Conservation (phyloP, 2,329 filamentous ascomycete species). For the Phialemoniopsis sp. region DNA sequence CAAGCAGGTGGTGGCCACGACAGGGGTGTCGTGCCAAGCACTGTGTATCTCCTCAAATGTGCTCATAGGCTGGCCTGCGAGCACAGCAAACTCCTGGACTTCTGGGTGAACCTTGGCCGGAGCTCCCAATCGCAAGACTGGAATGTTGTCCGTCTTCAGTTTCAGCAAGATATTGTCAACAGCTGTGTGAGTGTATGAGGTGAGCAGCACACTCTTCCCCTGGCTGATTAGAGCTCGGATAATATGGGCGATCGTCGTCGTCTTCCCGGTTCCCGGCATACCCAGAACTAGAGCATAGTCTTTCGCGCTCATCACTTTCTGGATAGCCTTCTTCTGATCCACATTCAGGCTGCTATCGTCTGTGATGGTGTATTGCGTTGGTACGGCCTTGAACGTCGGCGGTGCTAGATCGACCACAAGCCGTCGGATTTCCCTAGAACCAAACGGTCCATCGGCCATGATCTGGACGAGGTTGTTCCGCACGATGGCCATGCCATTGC, state of each 20-base stretch:
- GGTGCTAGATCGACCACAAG: slow-evolving; percentile 74
- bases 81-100: slow-evolving; percentile 77
- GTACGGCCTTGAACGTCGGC: slow-evolving; percentile 66
- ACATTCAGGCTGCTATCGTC: slow-evolving; percentile 67
- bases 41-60: slow-evolving; percentile 80
- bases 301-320: slow-evolving; percentile 91
- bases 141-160: slow-evolving; percentile 69
- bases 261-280: slow-evolving; percentile 98
- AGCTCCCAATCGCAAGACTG: slow-evolving; percentile 80
- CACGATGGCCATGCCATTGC: slow-evolving; percentile 92
- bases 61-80: slow-evolving; percentile 69
- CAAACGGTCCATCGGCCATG: slow-evolving; percentile 75
- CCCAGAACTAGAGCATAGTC: slow-evolving; percentile 97
- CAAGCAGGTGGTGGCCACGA: slow-evolving; percentile 93
- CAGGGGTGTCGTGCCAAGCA: slow-evolving; percentile 78
- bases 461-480: slow-evolving; percentile 91
- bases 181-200: slow-evolving; percentile 94
- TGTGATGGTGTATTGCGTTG: slow-evolving; percentile 60
- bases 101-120: slow-evolving; percentile 83
- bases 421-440: slow-evolving; percentile 67
- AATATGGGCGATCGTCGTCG: slow-evolving; percentile 96
- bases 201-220: slow-evolving; percentile 87
- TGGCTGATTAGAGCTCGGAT: slow-evolving; percentile 85
- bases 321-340: slow-evolving; percentile 81
- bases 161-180: slow-evolving; percentile 98